Evolutionary conservation across 2,329 filamentous ascomycete species (phyloP), one percentile per base, ranked within the genome.

Genomic region (Beauveria brongniartii): DNA sequence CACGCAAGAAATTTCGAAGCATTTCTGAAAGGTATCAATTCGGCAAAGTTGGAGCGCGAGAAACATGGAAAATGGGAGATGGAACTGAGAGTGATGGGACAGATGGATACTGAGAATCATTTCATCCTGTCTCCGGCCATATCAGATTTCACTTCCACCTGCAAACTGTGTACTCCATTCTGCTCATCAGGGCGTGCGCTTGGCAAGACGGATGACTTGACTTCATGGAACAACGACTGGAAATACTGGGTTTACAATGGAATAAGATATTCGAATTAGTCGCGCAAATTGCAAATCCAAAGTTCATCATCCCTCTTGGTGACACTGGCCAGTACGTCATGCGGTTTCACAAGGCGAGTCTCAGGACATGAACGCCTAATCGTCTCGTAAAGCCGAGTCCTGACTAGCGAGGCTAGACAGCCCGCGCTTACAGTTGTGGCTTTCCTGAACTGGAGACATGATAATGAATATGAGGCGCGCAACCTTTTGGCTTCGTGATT

Each of bases 111-210:
- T 64, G 16, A 65, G 61, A 63, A 66, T 53, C 69, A 72, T 0
- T 85, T 82, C 62, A 65, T 82, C 6, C 64, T 74, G 9, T 20
- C 68, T 68, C 2, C 80, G 77, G 75, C 72, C 3, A 62, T 85
- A 44, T 83, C 84, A 14, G 86, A 87, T 68, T 77, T 86, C 66
- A 84, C 70, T 88, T 88, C 69, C 85, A 88, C 66, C 63, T 81
- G 5, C 77, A 73, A 26, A 83, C 77, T 6, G 78, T 80, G 7
- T 87, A 88, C 69, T 74, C 69, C 2, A 80, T 88, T 54, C 67
- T 87, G 66, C 55, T 30, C 5, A 74, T 73, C 52, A 77, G 69
- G 84, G 84, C 0, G 81, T 86, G 16, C 77, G 1, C 24, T 88
- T 34, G 84, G 84, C 12, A 87, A 87, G 76, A 43, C 64, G 22